Conservation (phyloP, 345 rosid genomes). For the Syzygium jambos region DNA sequence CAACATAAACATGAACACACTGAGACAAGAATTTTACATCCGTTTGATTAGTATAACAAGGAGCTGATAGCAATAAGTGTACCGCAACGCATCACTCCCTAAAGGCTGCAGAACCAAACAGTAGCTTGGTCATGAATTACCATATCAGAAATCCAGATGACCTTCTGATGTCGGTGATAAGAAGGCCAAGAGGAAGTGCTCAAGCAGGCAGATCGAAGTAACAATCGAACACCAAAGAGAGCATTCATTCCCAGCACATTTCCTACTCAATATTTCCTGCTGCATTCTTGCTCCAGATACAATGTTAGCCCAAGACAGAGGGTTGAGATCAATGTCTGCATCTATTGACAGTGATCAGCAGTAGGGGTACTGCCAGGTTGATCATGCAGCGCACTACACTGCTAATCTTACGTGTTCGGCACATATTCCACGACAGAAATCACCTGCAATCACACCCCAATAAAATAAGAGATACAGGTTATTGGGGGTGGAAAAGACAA, state of each 20-base stretch:
- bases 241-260: neutral
- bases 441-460: conserved; percentile 37
- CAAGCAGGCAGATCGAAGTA: neutral
- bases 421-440: neutral
- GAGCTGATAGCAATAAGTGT: neutral
- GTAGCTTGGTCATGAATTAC: neutral
- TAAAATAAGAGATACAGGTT: neutral
- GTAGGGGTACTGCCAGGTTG: neutral
- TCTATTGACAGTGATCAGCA: neutral
- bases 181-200: neutral
- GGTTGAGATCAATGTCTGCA: neutral
- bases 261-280: neutral
- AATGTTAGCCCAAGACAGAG: neutral
- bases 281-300: neutral
- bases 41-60: neutral
- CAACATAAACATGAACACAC: neutral
- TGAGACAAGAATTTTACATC: neutral
- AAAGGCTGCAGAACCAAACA: neutral
- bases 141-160: neutral
- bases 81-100: neutral
- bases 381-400: neutral
- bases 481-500: neutral
- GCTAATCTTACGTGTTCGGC: neutral
- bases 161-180: neutral
- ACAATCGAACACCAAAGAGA: neutral